Base-by-base conservation (phyloP, 2,329 filamentous ascomycete species). In the Colletotrichum navitas region DNA sequence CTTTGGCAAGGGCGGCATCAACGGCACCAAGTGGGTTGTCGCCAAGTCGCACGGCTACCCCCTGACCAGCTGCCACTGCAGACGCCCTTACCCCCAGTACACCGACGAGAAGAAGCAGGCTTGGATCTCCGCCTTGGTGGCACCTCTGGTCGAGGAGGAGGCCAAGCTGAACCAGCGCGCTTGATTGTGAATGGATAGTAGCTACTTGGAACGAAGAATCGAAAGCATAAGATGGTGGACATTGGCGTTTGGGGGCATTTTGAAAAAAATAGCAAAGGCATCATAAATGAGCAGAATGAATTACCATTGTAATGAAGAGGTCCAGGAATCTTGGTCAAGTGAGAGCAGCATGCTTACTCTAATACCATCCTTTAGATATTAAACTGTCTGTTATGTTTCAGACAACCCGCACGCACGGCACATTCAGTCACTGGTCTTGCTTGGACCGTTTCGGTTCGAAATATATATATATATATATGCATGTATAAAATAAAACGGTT, bases 11-110 rank as follows among this genome's bases (percentile, higher is more conserved):
- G 85, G 86, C 4, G 87, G 87, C n/a, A 88, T 90, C 77, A 89
- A 89, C 75, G 87, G 88, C 12, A 89, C 85, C 10, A 90, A 90
- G 77, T 89, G 85, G 83, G 83, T 88, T n/a, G 87, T 89, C 45
- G 85, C 84, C 47, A 85, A 88, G 76, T 77, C 85, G 34, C 80
- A 80, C 24, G 87, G 85, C n/a, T 90, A 90, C 75, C 83, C 86
- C 1, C 76, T 83, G 41, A 79, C 81, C 21, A 88, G 83, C 76
- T 82, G 82, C 63, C 84, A 89, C 76, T 89, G 86, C 77, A 80
- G 88, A 56, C 79, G 85, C 62, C 87, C 88, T 21, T 89, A 88
- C 73, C 88, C 88, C 0, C 78, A 81, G 73, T 90, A 84, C 73
- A 68, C 71, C n/a, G 78, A 80, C 51, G 76, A 68, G 59, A 72